phyloP scores from a whole-genome alignment of 2,329 filamentous ascomycete species.

The Ophiocordyceps camponoti-leonardi region DNA sequence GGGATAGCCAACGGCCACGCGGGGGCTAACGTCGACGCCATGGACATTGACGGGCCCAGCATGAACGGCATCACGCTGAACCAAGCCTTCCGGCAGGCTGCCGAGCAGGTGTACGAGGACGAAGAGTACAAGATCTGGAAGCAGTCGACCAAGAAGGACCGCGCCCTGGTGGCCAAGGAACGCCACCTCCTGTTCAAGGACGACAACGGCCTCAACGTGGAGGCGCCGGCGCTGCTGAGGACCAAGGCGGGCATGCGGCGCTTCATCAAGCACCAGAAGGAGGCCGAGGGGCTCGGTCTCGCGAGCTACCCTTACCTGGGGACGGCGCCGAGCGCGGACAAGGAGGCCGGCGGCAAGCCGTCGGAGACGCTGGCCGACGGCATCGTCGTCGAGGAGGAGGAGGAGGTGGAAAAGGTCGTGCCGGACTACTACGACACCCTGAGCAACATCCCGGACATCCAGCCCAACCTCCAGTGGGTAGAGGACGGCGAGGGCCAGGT shows the following conservation, averaged over 20 bases:
- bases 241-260: slow-evolving; percentile 80
- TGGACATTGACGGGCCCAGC: slow-evolving; percentile 71
- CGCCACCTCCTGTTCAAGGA: slow-evolving; percentile 73
- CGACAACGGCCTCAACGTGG: slow-evolving; percentile 57
- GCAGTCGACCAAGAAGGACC: slow-evolving; percentile 93
- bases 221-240: slow-evolving; percentile 74
- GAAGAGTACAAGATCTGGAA: slow-evolving; percentile 98
- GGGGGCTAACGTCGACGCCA: slow-evolving; percentile 66
- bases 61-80: slow-evolving; percentile 47
- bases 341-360: slow-evolving; percentile 26
- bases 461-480: slow-evolving; percentile 64
- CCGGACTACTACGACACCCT: slow-evolving; percentile 91
- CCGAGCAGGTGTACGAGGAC: slow-evolving; percentile 68
- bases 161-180: slow-evolving; percentile 72
- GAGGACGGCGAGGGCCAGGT: slow-evolving; percentile 82
- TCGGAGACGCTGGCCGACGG: slow-evolving; percentile 79
- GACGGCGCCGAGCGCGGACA: slow-evolving; percentile 19
- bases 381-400: slow-evolving; percentile 72
- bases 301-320: slow-evolving; percentile 20
- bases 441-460: slow-evolving; percentile 71
- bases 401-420: slow-evolving; percentile 65
- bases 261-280: slow-evolving; percentile 65
- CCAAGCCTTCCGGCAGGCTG: slow-evolving; percentile 46
- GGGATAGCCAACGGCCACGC: slow-evolving; percentile 50
- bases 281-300: slow-evolving; percentile 36